Evolutionary conservation across 116 monocot species (phyloP).

Genomic region (Phalaenopsis hybrid): DNA sequence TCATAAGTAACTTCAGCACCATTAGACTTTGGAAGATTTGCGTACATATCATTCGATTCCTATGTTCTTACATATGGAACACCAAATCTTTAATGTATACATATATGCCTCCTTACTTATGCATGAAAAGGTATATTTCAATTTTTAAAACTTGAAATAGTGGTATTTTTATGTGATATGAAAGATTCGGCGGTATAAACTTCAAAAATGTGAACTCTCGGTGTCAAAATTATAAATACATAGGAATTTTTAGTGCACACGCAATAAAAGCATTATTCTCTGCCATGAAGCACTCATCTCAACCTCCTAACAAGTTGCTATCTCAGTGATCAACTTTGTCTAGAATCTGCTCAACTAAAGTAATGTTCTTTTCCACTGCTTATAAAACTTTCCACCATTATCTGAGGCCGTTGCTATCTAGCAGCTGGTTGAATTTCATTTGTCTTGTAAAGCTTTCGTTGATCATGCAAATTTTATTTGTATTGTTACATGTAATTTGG

Average conservation of each 20-base stretch:
- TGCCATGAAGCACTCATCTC: not conserved
- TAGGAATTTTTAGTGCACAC: not conserved
- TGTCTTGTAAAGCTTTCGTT: not conserved
- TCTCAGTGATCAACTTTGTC: not conserved
- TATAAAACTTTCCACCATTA: not conserved
- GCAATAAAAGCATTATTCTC: not conserved
- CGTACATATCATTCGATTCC: too few species aligned
- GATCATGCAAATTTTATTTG: not conserved
- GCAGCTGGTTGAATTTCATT: not conserved
- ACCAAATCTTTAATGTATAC: too few species aligned
- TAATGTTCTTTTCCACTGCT: not conserved
- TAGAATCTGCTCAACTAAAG: not conserved
- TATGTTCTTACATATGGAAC: too few species aligned
- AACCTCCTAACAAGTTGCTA: not conserved
- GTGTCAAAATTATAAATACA: too few species aligned
- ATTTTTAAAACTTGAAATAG: too few species aligned
- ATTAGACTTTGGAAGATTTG: not conserved
- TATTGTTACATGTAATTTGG: not conserved
- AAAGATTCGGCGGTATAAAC: too few species aligned
- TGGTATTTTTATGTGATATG: too few species aligned
- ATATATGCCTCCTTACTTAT: too few species aligned
- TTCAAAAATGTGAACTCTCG: too few species aligned
- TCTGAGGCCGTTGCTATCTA: not conserved
- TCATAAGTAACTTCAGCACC: not conserved
- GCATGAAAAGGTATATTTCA: too few species aligned